Evolutionary conservation across 306 rosid species (phyloP), one percentile per base, ranked within the genome.

Genomic region (Leucaena leucocephala): DNA sequence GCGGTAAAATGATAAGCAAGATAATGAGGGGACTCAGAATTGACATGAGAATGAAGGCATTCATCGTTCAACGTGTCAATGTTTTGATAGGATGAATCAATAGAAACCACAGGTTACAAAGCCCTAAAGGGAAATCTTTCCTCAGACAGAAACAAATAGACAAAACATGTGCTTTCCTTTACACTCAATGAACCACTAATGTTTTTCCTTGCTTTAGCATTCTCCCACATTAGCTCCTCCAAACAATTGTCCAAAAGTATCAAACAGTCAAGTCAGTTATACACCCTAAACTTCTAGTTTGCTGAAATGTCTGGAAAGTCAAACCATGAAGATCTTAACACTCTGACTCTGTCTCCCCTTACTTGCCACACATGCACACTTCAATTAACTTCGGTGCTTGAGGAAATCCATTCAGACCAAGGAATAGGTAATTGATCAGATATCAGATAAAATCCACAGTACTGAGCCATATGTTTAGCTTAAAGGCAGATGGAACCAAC

Each of bases 121-220:
- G 48, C 58, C 80, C 49, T 49, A 61, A 33, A 76, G 61, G 34
- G 46, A 40, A 61, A 55, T 14, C 11, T 58, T 68, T 71, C 49
- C 40, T 50, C 65, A 80, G 15, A 71, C 66, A 76, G 36, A 55
- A n/a, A 21, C 3, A 76, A 66, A 49, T 16, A 66, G 70, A 43
- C 61, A 21, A 43, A 19, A 14, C 57, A 22, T 6, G 7, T 59
- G 14, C 8, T 75, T 44, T 22, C 35, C 46, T 50, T 77, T 11
- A 27, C 38, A 21, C 64, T 39, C 16, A 13, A 3, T 27, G 52
- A 44, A 19, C 63, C 33, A 4, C 69, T 65, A 17, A 69, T 13
- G 74, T 69, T 3, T 5, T 69, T 17, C 42, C 54, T 54, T 7
- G 21, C 72, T 15, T 14, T 33, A 72, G 21, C 58, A 66, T 58